Base-by-base conservation (phyloP, 257 asterid genomes). In the Paulownia fortunei region DNA sequence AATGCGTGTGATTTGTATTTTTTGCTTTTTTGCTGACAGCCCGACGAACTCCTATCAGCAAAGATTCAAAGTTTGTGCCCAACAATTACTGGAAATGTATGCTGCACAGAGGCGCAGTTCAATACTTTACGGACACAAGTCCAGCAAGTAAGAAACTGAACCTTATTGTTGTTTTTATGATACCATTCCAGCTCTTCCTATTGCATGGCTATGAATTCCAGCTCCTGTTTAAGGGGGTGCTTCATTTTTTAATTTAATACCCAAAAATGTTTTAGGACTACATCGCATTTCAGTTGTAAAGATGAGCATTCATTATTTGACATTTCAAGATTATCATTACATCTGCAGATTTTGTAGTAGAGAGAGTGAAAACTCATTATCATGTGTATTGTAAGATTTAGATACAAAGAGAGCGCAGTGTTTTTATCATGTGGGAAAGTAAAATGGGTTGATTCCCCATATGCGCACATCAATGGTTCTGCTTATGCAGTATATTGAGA, bases 1-100 rank as follows among this genome's bases (percentile, higher is more conserved):
- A 13, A 0, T 11, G 19, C 56, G 62, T 18, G 61, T 23, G 61
- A 32, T 27, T 36, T 65, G n/a, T 34, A n/a, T 54, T 41, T 21
- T 41, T 69, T 10, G 12, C 10, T 58, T 66, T 74, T 21, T 8
- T 82, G 24, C 26, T 61, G 54, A 68, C 90, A 91, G 97, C 93
- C 97, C 16, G 83, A 75, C 68, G 90, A 84, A 46, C 77, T 91
- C 67, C 89, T 89, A 49, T 88, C 97, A 34, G 80, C 90, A 26
- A 91, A 89, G 82, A 88, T 91, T 68, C 97, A 91, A 83, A 91
- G 95, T 88, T 84, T 91, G 83, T 91, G 97, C 84, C 95, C 97
- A 23, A 86, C 92, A 3, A 89, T 91, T 27, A 89, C 91, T 26
- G 93, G 97, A 76, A 87, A 89, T 84, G 93, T 91, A 47, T 91